Evolutionary conservation across 148 eudicot genomes (phyloP), one percentile per base, ranked within the genome.

Genomic region (Amaranthus palmeri): DNA sequence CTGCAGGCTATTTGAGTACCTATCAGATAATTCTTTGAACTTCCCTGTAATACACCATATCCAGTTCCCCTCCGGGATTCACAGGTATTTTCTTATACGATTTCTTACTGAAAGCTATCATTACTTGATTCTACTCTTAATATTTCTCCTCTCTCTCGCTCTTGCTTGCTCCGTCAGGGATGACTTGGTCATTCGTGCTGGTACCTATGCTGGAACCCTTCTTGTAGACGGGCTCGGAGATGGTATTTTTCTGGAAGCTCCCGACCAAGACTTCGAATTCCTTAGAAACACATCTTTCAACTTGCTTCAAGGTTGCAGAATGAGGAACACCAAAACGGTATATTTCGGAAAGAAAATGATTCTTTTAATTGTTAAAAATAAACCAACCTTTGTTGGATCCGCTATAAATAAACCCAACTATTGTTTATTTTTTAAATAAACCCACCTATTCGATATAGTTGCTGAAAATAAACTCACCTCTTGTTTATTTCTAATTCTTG

Each of bases 291-390:
- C 99, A 41, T 95, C 99, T 50, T 95, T 95, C 71, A 95, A 95
- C 84, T 82, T 95, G 87, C 90, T 95, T 67, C 99, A 95, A 78
- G 99, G 99, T 69, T 95, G 99, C 86, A 89, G 99, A 80, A 95
- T 95, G 99, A 81, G 99, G 46, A 95, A 95, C 81, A 95, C 99
- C 69, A 95, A 95, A 81, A 95, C 99, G 82, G 99, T 95, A 81
- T 48, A 69, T 60, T 71, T 10, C 18, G 58, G 36, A 7, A 36
- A 43, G 46, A 73, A 41, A n/a, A 45, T 6, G 8, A 8, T 45
- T 43, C 52, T 54, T 47, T 70, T 44, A 13, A 4, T 7, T n/a
- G n/a, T n/a, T n/a, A n/a, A n/a, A n/a, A n/a, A n/a, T n/a, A n/a
- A n/a, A n/a, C n/a, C n/a, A n/a, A n/a, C n/a, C n/a, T n/a, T n/a